These are phyloP conservation scores for Pyrenopolyporus hunteri DNA, from an alignment of 495 filamentous ascomycete genomes.

Conservation along the genomic window DNA sequence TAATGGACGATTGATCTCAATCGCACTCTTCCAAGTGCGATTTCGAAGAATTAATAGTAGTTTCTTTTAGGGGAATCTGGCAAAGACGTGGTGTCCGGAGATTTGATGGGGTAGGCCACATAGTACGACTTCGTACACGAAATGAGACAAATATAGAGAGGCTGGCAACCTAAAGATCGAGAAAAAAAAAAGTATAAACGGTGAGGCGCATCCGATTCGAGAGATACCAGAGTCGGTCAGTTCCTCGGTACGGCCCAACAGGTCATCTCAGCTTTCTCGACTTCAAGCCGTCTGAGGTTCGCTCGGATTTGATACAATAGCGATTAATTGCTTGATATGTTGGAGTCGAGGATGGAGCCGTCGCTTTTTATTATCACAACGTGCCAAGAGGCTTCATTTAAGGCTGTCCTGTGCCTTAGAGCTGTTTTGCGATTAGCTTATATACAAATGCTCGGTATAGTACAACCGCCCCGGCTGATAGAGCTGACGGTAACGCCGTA, in stretches of 20 bases:
- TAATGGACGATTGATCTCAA: not conserved
- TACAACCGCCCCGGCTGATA: constrained; percentile 6
- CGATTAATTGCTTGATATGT: not conserved
- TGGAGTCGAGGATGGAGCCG: not conserved
- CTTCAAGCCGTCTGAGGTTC: not conserved
- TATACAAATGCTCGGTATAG: constrained; percentile 24
- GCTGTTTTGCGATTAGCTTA: constrained; percentile 6
- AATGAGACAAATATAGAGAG: no score
- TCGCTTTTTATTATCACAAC: constrained; percentile 6
- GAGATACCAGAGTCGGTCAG: no score
- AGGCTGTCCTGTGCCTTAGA: not conserved
- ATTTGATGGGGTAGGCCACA: constrained; percentile 29
- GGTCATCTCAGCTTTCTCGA: no score
- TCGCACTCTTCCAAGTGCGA: not conserved
- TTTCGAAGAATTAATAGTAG: not conserved
- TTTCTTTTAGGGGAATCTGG: constrained; percentile 8
- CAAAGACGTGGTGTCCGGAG: constrained; percentile 23
- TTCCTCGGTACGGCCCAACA: no score
- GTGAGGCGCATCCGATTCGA: no score
- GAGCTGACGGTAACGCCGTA: not conserved
- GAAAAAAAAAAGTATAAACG: no score
- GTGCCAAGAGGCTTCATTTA: constrained; percentile 1
- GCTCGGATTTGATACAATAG: not conserved
- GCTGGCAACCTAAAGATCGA: no score
- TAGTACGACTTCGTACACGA: not conserved